Evolutionary conservation across 1,139 yeast genomes (phyloP).

Genomic region (Pichia sp.): DNA sequence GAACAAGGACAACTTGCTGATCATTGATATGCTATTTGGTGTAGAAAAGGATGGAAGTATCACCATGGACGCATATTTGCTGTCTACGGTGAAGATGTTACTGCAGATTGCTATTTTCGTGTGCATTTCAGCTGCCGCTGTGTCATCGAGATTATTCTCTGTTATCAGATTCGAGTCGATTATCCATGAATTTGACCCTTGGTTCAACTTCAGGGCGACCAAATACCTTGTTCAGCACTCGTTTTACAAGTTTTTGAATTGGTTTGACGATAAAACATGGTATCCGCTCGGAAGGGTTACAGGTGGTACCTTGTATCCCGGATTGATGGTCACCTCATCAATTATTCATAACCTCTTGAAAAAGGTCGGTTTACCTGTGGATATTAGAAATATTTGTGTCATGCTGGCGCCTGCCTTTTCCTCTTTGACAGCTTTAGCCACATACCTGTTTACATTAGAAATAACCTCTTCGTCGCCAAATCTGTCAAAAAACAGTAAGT

Average conservation of each 20-base stretch:
- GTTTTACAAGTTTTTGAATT: slow-evolving; percentile 84
- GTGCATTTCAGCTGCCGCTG: slow-evolving; percentile 53
- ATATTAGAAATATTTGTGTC: slow-evolving; percentile 93
- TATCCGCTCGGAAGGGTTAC: slow-evolving; percentile 98
- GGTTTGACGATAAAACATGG: slow-evolving; percentile 99
- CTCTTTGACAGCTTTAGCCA: slow-evolving; percentile 85
- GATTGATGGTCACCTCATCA: slow-evolving; percentile 95
- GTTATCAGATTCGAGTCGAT: slow-evolving; percentile 88
- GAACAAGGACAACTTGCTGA: no score
- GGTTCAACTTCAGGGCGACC: slow-evolving; percentile 97
- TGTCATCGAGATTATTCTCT: slow-evolving; percentile 75
- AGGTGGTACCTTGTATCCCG: slow-evolving; percentile 98
- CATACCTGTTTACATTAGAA: slow-evolving; percentile 85
- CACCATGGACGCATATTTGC: slow-evolving; percentile 16
- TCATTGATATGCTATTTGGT: no score
- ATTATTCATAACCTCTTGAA: slow-evolving; percentile 72
- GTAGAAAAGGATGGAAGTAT: slow-evolving; percentile 22
- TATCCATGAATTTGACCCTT: slow-evolving; percentile 98
- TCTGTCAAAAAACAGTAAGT: slow-evolving; percentile 22
- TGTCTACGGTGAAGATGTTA: slow-evolving; percentile 18
- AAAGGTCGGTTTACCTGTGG: slow-evolving; percentile 71
- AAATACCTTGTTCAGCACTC: slow-evolving; percentile 79
- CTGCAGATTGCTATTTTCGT: slow-evolving; percentile 24
- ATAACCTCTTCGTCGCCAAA: slow-evolving; percentile 58
- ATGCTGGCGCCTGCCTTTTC: slow-evolving; percentile 95